Percentiles rank a stretch among this genome's conserved stretches.
Evolutionary conservation across 2,329 filamentous ascomycete species (phyloP).

Genomic region (Ophiostoma sp.): DNA sequence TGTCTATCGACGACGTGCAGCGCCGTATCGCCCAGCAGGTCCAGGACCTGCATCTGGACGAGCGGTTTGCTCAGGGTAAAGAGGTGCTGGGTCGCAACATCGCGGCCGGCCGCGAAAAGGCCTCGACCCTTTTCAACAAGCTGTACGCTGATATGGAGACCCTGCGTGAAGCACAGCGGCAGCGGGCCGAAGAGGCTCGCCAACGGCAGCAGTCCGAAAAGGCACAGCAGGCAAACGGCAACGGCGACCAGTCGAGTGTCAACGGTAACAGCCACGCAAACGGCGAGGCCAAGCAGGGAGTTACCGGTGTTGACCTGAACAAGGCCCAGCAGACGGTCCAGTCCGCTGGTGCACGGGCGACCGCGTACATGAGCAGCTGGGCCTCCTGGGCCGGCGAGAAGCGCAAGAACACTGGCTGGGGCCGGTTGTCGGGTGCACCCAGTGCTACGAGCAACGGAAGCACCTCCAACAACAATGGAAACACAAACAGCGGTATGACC

Average conservation of each 20-base stretch:
- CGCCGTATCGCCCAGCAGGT: constrained; percentile 87
- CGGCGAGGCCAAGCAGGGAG: not conserved
- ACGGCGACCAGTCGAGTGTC: not conserved
- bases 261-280: not conserved
- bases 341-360: constrained; percentile 56
- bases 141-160: constrained; percentile 89
- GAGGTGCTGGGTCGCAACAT: constrained; percentile 87
- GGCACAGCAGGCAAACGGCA: not conserved
- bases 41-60: constrained; percentile 89
- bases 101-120: constrained; percentile 84
- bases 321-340: constrained; percentile 50
- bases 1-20: constrained; percentile 93
- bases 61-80: constrained; percentile 77
- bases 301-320: constrained; percentile 37
- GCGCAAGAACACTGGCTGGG: constrained; percentile 57
- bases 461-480: not conserved
- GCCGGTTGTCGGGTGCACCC: constrained; percentile 31
- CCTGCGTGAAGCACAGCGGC: constrained; percentile 71
- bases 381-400: constrained; percentile 74
- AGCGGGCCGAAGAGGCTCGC: constrained; percentile 58
- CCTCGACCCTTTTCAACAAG: constrained; percentile 81
- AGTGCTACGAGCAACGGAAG: constrained; percentile 15
- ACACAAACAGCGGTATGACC: constrained; percentile 4
- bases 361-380: constrained; percentile 69
- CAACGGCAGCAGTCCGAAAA: constrained; percentile 27